These are phyloP conservation scores for Phialemoniopsis sp. DNA, from an alignment of 2,329 filamentous ascomycete species.

Conservation along the genomic window DNA sequence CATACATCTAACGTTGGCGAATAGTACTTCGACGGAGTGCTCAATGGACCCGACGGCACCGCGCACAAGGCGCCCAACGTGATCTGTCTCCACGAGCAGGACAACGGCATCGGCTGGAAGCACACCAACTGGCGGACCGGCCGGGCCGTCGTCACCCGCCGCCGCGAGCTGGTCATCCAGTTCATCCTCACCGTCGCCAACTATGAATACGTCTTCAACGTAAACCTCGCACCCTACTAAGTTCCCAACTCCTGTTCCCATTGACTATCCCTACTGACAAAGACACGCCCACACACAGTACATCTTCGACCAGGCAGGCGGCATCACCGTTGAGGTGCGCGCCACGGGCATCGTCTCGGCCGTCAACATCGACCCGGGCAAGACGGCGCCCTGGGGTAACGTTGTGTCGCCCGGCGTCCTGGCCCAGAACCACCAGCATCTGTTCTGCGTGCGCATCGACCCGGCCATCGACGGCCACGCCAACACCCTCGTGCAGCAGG, in stretches of 20 bases:
- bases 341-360: conserved; percentile 48
- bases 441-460: conserved; percentile 48
- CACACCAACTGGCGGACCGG: conserved; percentile 29
- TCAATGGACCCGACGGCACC: conserved; percentile 65
- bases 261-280: conserved; percentile 68
- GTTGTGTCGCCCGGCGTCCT: conserved; percentile 47
- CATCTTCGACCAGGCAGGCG: conserved; percentile 51
- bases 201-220: conserved; percentile 39
- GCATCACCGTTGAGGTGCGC: conserved; percentile 30
- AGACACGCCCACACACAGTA: conserved; percentile 14
- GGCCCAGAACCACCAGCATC: conserved; percentile 54
- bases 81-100: conserved; percentile 1
- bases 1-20: too few species aligned
- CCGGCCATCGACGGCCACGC: conserved; percentile 45
- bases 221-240: conserved; percentile 49
- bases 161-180: conserved; percentile 65
- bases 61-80: conserved; percentile 49
- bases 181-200: conserved; percentile 60
- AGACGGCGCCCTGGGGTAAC: conserved; percentile 34
- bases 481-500: not conserved
- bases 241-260: conserved; percentile 69
- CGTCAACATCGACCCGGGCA: conserved; percentile 32
- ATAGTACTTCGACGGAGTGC: conserved; percentile 69
- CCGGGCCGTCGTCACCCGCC: conserved; percentile 64
- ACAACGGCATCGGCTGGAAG: conserved; percentile 10